A percentile compares a stretch with the other conserved stretches of the same genome.
Conservation (phyloP, 768 basidiomycete species). For the Amyloporia xantha region DNA sequence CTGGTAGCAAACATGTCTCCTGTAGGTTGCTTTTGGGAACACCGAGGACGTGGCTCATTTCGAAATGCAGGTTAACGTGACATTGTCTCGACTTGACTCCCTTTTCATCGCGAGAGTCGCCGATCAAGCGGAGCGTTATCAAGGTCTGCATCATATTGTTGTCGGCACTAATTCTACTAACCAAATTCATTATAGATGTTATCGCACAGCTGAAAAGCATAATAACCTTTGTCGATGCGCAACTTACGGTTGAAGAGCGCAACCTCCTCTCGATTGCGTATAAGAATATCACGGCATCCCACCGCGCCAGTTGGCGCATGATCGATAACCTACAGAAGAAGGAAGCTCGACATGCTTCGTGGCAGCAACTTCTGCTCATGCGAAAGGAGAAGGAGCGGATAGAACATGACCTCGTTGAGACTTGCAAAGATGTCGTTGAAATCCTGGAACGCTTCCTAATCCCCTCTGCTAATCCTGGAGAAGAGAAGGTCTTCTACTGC, state of each 20-base stretch:
- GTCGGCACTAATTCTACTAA: not conserved
- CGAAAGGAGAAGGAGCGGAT: conserved; percentile 68
- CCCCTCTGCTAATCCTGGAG: conserved; percentile 61
- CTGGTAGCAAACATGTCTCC: not conserved
- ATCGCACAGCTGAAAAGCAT: conserved; percentile 74
- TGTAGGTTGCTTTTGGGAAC: not conserved
- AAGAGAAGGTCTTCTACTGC: conserved; percentile 84
- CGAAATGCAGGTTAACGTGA: not conserved
- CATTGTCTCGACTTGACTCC: conserved; percentile 29
- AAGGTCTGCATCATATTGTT: no score
- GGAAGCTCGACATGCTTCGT: conserved; percentile 42
- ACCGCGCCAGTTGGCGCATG: conserved; percentile 81
- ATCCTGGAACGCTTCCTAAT: conserved; percentile 56
- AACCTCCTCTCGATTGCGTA: conserved; percentile 86
- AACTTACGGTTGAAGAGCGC: conserved; percentile 77
- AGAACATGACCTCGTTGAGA: conserved; percentile 67
- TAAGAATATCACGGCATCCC: conserved; percentile 82
- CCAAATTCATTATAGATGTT: conserved; percentile 67
- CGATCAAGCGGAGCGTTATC: conserved; percentile 84
- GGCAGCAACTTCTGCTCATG: conserved; percentile 59
- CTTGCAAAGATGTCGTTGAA: conserved; percentile 74
- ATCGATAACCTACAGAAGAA: conserved; percentile 72
- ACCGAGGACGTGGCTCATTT: no score
- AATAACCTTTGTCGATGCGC: conserved; percentile 58
- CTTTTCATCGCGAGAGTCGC: conserved; percentile 73